phyloP scores from a whole-genome alignment of 169 alveolate genomes.

The Nephromyces sp. region DNA sequence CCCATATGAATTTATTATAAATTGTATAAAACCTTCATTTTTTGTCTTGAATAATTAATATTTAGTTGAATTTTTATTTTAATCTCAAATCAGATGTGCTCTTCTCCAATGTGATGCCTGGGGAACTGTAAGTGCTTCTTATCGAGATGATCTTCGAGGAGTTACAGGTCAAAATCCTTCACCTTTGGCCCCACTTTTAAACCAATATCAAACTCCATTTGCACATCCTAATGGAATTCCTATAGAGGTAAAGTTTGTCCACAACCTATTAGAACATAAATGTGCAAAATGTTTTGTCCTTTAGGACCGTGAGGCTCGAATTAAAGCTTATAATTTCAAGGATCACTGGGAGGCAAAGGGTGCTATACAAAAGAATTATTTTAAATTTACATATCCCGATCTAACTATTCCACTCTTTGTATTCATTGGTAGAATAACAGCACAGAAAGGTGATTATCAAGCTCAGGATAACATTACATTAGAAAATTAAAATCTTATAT shows the following conservation, averaged over 20 bases:
- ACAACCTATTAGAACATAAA: background rate
- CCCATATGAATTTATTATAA: too few species aligned
- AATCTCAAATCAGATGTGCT: constrained; percentile 56
- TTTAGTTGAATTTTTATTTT: background rate
- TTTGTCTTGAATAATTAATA: background rate
- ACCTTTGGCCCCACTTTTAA: constrained; percentile 58
- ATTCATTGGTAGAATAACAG: constrained; percentile 78
- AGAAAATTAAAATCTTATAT: too few species aligned
- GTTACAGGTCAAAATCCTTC: constrained; percentile 43
- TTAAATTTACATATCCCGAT: constrained; percentile 55
- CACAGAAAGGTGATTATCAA: constrained; percentile 75
- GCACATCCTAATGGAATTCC: constrained; percentile 82
- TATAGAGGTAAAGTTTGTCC: constrained; percentile 27
- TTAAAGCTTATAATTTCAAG: constrained; percentile 47
- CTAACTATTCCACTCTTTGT: constrained; percentile 64
- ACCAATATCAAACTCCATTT: constrained; percentile 61
- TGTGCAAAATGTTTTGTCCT: background rate
- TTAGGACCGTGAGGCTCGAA: constrained; percentile 46
- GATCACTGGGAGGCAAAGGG: constrained; percentile 69
- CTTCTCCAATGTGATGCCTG: constrained; percentile 72
- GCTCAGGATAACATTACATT: too few species aligned
- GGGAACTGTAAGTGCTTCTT: constrained; percentile 83
- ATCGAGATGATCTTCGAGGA: constrained; percentile 60
- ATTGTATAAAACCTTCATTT: too few species aligned
- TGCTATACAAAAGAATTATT: constrained; percentile 61